Evolutionary conservation across 306 rosid genomes (phyloP), one percentile per base, ranked within the genome.

Genomic region (Cucurbita argyrosperma): DNA sequence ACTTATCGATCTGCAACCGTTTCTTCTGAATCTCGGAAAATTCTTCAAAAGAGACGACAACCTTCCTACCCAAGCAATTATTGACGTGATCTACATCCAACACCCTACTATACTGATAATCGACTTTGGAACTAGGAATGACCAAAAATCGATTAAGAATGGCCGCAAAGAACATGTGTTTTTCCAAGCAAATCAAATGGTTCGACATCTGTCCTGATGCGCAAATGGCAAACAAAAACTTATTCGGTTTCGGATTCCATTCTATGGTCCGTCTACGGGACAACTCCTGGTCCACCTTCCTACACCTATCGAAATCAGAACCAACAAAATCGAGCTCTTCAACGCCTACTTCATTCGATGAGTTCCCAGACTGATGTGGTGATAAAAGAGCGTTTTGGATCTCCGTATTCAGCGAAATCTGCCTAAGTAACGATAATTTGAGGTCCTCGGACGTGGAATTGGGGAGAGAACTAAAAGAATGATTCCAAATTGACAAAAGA

Each of bases 131-230:
- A 74, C 98, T 89, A 5, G 98, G 98, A 85, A 90, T 84, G 52
- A 94, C 97, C 88, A 94, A 76, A 76, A 89, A 79, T 63, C 97
- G 86, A 54, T 84, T 83, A 6, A 94, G 89, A 82, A 94, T 72
- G 18, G 98, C 95, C 3, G 97, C 98, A 35, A 94, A 89, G 81
- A 94, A 86, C 92, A 94, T 94, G 65, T 90, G 98, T 77, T 94
- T 94, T 82, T 94, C 98, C 72, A 90, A 81, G 82, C 98, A 94
- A 81, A 94, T 94, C 90, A 94, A 79, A 79, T 90, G 97, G 81
- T 94, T 94, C 0, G 96, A 94, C 98, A 90, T 94, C 81, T 94
- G 98, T 13, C 98, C 98, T 0, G 98, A 94, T 66, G 88, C 80
- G 70, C 98, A 94, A 54, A 86, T 82, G 30, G 96, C 97, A 74